Percentiles rank a stretch among this genome's conserved stretches.
Conservation (phyloP, 805 yeast genomes). For the Candida argentea region DNA sequence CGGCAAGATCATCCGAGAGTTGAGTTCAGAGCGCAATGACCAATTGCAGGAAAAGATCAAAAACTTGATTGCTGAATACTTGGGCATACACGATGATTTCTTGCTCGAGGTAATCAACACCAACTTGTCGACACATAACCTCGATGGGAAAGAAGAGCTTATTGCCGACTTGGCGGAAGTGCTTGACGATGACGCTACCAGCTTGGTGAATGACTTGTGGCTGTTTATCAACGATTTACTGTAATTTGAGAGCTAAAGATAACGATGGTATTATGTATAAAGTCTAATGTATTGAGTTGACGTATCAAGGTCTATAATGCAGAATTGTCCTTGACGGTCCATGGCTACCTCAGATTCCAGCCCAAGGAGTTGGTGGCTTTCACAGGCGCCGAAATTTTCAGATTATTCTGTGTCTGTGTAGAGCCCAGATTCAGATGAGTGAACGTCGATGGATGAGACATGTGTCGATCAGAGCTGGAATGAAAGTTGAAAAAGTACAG, state of each 20-base stretch:
- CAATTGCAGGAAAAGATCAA: constrained; percentile 26
- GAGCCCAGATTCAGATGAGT: too few relatives aligned
- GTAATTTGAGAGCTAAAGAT: too few relatives aligned
- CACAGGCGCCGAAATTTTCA: constrained; percentile 55
- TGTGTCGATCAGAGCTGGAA: too few relatives aligned
- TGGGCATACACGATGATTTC: constrained; percentile 46
- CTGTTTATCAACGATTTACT: constrained; percentile 7
- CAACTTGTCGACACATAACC: constrained; percentile 21
- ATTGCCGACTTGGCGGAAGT: constrained; percentile 39
- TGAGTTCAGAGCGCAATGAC: constrained; percentile 7
- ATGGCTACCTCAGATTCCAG: too few relatives aligned
- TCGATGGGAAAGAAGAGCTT: constrained; percentile 24
- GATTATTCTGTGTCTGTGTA: too few relatives aligned
- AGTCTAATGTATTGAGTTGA: too few relatives aligned
- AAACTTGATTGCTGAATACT: constrained; percentile 37
- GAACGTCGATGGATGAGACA: too few relatives aligned
- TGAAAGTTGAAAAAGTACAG: too few relatives aligned
- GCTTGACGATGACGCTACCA: constrained; percentile 38
- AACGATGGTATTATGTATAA: too few relatives aligned
- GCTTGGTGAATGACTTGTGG: constrained; percentile 33
- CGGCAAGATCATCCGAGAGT: constrained; percentile 3
- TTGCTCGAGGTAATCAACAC: constrained; percentile 34
- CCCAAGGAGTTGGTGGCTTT: constrained; percentile 65
- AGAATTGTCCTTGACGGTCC: too few relatives aligned
- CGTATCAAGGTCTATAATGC: too few relatives aligned